Evolutionary conservation across 1,284 basidiomycete species (phyloP), one percentile per base, ranked within the genome.

Genomic region (Pyrrhoderma lamaoense): DNA sequence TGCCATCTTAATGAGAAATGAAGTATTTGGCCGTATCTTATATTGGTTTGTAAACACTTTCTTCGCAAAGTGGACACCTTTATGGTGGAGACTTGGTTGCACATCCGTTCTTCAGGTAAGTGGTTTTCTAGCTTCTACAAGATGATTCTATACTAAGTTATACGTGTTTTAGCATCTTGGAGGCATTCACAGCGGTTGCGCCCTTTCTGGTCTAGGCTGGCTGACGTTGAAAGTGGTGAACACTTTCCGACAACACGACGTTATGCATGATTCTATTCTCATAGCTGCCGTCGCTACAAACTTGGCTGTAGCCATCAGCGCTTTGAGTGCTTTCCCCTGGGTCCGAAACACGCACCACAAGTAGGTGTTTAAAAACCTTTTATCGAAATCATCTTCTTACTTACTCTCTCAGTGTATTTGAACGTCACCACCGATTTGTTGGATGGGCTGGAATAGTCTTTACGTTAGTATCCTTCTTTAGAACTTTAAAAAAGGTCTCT

Each of bases 331-430:
- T 4, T 74, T 86, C 59, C 85, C 85, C 21, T 83, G 82, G 78
- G 75, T 88, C 42, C 71, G 85, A 53, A 87, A 86, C 60, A 78
- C 75, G 2, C 80, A 86, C 59, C 85, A 88, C 69, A 87, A 88
- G 83, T 86, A 62, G 62, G 78, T 67, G 11, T 31, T 31, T 31
- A 31, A 39, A 21, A 21, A 21, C 43, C 42, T 46, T 22, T 22
- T 35, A 11, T 11, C 23, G 9, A 34, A 14, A 45, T 31, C n/a
- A 34, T 14, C 16, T 21, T 11, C 55, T 58, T 46, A 58, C 25
- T 62, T 47, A 37, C 43, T 13, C 19, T 23, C 47, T 14, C 54
- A 84, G 81, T 61, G 73, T 83, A 22, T 86, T 86, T 59, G 85
- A 88, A 62, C 75, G 82, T 45, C 77, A 83, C 55, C 85, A 88